Evolutionary conservation across 148 eudicot genomes (phyloP), one percentile per base, ranked within the genome.

Genomic region (Nepenthes mirabilis): DNA sequence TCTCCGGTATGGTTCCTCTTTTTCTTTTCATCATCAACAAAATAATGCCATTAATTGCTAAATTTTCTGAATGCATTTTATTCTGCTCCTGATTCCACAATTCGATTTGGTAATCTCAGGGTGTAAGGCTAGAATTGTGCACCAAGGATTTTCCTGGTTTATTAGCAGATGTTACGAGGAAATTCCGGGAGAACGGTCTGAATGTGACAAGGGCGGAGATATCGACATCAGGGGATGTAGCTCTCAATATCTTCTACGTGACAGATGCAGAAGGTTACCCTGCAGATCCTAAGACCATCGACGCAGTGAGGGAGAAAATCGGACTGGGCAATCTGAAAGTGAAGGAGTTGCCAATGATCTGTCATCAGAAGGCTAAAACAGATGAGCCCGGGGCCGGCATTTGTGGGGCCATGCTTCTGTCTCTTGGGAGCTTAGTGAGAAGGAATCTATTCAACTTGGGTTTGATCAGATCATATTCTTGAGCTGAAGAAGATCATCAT

Each of bases 171-270:
- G 91, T 87, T 37, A 88, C 82, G 1, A 60, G 98, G 48, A 88
- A 94, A 47, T 88, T 88, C 63, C 85, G 98, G 9, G 98, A 91
- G 60, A 86, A 88, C 34, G 86, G 94, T 1, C 80, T 91, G 14
- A 91, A 91, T 50, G 84, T 91, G 52, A 86, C 96, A 12, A 80
- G 85, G 67, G 94, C 96, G 1, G 98, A 91, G 68, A 83, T 91
- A 61, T 85, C 96, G 2, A 91, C 98, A 4, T 63, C 75, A 32
- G 69, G 37, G 14, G 82, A 74, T 4, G 74, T 68, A 12, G 94
- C 90, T n/a, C 62, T 49, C n/a, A 85, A 88, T 61, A 65, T 83
- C 6, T 91, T 88, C 61, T 82, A 85, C 51, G 88, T 91, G 2
- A 91, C 96, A 1, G 96, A 91, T 33, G 82, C 77, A 0, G 61